These are phyloP conservation scores for Pseudopediastrum boryanum DNA, from an alignment of 139 green algal genomes.

Conservation along the genomic window DNA sequence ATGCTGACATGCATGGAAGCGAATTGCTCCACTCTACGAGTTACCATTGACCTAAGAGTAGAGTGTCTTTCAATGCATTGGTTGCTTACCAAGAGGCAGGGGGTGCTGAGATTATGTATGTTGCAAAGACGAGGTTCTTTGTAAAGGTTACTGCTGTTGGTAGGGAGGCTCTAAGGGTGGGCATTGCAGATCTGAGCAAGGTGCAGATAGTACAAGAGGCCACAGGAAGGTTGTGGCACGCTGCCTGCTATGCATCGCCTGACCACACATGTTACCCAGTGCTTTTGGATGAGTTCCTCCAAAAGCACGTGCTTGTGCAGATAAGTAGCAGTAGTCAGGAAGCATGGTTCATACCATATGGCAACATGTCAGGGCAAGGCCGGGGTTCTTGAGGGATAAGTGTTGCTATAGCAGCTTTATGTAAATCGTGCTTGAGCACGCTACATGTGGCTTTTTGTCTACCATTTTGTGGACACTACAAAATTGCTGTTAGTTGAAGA, in stretches of 20 bases:
- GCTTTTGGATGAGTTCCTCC: background rate
- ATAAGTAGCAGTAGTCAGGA: background rate
- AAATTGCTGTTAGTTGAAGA: too few species aligned
- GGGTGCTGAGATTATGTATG: background rate
- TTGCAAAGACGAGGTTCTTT: background rate
- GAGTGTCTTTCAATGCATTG: conserved; percentile 4
- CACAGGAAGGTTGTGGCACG: background rate
- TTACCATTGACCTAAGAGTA: background rate
- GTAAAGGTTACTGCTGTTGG: background rate
- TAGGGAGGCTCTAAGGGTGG: background rate
- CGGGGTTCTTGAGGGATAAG: too few species aligned
- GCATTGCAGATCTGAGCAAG: background rate
- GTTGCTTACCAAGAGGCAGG: background rate
- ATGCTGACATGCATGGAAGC: conserved; percentile 5
- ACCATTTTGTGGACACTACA: too few species aligned
- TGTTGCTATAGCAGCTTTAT: too few species aligned
- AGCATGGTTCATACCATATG: background rate
- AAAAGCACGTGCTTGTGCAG: background rate
- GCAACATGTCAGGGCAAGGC: conserved; percentile 8
- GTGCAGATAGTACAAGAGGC: background rate
- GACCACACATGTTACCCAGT: background rate
- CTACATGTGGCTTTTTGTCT: too few species aligned
- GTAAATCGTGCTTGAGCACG: too few species aligned
- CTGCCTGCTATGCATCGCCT: background rate
- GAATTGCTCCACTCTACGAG: conserved; percentile 16